Base-by-base conservation (phyloP, 2,329 filamentous ascomycete genomes). In the Berkeleyomyces rouxiae region DNA sequence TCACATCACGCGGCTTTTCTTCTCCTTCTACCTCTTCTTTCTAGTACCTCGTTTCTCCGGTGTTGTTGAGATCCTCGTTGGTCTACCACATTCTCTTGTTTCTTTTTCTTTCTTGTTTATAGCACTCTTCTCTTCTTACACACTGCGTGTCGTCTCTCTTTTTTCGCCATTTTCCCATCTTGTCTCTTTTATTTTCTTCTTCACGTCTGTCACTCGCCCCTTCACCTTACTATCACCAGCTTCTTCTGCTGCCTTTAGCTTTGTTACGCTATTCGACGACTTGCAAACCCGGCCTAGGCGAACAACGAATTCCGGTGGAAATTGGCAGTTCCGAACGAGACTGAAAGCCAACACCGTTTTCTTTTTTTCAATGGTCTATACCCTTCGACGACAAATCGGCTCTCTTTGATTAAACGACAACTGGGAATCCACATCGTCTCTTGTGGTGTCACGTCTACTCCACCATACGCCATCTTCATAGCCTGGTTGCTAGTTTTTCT, bases 131-230 rank as follows among this genome's bases (percentile, higher is more conserved):
- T 46, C 44, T 43, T 43, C 23, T 55, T 40, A 44, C 57, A 47
- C 58, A 57, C 58, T 60, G 57, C 44, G 61, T 63, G 61, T 49
- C 55, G 58, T 63, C 62, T 58, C 36, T 63, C 51, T 51, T 61
- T 63, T 44, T 23, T 31, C 46, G 37, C 36, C 11, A 51, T 51
- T 44, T 44, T 58, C 40, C 40, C 39, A 23, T 44, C 13, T 16
- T 43, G 23, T 62, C 31, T 62, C 13, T 13, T 36, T 44, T 55
- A 42, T 59, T 55, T 13, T 43, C 40, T 43, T 39, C 23, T 3
- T 55, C 31, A 44, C 39, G 23, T 58, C 44, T 59, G 39, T n/a
- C 16, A 13, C 51, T 44, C 44, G 57, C 55, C 9, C 37, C 44
- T 55, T 59, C 59, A 23, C 23, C 23, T 23, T 23, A 23, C 23